Conservation (phyloP, 805 yeast genomes). For the Torulaspora microellipsoides region DNA sequence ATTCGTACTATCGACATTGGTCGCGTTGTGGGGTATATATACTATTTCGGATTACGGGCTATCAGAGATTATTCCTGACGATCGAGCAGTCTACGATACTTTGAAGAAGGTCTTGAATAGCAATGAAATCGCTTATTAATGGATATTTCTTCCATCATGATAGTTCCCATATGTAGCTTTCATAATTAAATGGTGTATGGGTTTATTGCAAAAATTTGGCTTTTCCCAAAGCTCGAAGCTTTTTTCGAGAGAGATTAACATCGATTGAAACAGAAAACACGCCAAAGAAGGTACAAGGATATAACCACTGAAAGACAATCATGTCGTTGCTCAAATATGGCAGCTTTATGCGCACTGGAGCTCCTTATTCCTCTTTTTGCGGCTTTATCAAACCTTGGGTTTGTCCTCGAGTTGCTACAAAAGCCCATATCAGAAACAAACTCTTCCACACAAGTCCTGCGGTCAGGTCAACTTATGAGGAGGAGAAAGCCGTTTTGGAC, state of each 20-base stretch:
- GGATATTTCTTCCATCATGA: not conserved
- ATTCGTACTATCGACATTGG: constrained; percentile 45
- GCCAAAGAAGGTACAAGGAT: no score
- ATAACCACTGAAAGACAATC: not conserved
- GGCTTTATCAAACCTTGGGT: no score
- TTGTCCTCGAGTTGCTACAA: no score
- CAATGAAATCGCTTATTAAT: constrained; percentile 18
- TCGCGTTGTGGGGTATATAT: constrained; percentile 57
- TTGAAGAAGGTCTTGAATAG: constrained; percentile 35
- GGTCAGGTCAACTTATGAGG: constrained; percentile 50
- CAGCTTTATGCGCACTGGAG: not conserved
- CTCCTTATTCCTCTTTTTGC: not conserved
- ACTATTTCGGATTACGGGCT: constrained; percentile 62
- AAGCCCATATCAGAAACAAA: not conserved
- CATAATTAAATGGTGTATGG: constrained; percentile 8
- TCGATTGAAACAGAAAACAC: no score
- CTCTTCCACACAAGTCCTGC: constrained; percentile 13
- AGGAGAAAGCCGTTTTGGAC: constrained; percentile 67
- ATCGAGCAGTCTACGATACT: constrained; percentile 39
- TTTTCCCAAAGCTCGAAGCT: not conserved
- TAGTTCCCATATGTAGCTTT: constrained; percentile 1
- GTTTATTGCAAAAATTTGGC: constrained; percentile 7
- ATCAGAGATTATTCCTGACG: constrained; percentile 52
- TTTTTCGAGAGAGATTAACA: no score
- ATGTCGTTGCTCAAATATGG: constrained; percentile 1